Conservation (phyloP, 176 grass and related monocot species). For the Thalia dealbata region DNA sequence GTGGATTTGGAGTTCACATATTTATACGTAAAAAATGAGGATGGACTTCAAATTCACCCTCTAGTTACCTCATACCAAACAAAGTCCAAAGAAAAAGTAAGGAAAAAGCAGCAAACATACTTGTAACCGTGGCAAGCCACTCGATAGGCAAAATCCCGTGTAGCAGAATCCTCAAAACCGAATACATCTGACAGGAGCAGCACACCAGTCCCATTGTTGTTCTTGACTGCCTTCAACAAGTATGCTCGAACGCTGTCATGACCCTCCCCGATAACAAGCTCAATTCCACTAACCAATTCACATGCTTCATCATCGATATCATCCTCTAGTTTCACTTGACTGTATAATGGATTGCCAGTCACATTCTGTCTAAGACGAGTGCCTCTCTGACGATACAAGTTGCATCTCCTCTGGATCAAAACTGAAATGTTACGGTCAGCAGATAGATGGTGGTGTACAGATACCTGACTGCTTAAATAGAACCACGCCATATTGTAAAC, state of each 20-base stretch:
- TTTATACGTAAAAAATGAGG: too few species aligned
- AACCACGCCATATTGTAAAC: neutral
- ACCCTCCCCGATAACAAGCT: slow-evolving; percentile 66
- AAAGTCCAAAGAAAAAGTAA: neutral
- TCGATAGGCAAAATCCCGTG: slow-evolving; percentile 79
- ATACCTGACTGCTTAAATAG: neutral
- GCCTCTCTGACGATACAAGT: neutral
- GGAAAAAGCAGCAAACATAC: slow-evolving; percentile 25
- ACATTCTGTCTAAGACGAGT: neutral
- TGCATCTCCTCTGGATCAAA: slow-evolving; percentile 26
- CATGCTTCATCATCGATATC: slow-evolving; percentile 67
- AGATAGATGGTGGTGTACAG: slow-evolving; percentile 1
- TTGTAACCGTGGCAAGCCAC: slow-evolving; percentile 94
- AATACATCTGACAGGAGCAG: slow-evolving; percentile 75
- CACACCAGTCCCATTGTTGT: slow-evolving; percentile 82
- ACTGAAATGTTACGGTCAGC: slow-evolving; percentile 69
- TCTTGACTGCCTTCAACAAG: slow-evolving; percentile 80
- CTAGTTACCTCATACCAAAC: too few species aligned
- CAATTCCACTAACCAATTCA: slow-evolving; percentile 67
- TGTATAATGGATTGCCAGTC: slow-evolving; percentile 8
- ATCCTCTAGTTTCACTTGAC: slow-evolving; percentile 31
- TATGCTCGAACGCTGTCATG: slow-evolving; percentile 46
- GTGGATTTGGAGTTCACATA: too few species aligned
- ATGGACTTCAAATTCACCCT: too few species aligned
- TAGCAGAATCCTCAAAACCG: slow-evolving; percentile 81